Conservation (phyloP, 805 yeast species). For the Danielozyma ontarioensis region DNA sequence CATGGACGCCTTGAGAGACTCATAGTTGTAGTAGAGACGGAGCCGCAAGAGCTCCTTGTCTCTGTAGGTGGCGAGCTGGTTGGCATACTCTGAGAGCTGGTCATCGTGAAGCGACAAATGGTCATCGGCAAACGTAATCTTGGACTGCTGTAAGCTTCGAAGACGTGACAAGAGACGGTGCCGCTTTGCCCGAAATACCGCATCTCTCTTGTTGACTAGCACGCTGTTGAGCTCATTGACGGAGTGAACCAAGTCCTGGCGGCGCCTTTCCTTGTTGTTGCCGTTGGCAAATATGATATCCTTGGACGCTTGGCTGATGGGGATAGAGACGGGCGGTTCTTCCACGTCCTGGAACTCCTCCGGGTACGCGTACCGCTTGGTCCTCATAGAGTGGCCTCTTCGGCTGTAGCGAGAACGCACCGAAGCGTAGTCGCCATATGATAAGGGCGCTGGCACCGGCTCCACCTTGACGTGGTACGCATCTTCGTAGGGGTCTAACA, state of each 20-base stretch:
- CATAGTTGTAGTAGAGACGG: constrained; percentile 27
- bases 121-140: constrained; percentile 15
- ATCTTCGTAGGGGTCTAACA: constrained; percentile 12
- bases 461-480: not conserved
- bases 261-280: constrained; percentile 16
- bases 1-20: constrained; percentile 24
- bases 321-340: not conserved
- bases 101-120: constrained; percentile 17
- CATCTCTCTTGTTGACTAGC: constrained; percentile 10
- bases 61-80: constrained; percentile 15
- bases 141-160: constrained; percentile 19
- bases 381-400: no score
- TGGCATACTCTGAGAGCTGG: constrained; percentile 19
- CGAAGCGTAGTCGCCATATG: not conserved
- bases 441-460: not conserved
- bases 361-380: no score
- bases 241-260: constrained; percentile 14
- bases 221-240: constrained; percentile 13
- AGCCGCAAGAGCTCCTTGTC: constrained; percentile 32
- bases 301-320: constrained; percentile 1
- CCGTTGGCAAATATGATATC: constrained; percentile 14
- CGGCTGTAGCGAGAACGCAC: not conserved
- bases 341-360: not conserved
- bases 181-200: constrained; percentile 17
- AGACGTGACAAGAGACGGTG: constrained; percentile 20